Base-by-base conservation (phyloP, 2,329 filamentous ascomycete genomes). In the Zymoseptoria passerinii region DNA sequence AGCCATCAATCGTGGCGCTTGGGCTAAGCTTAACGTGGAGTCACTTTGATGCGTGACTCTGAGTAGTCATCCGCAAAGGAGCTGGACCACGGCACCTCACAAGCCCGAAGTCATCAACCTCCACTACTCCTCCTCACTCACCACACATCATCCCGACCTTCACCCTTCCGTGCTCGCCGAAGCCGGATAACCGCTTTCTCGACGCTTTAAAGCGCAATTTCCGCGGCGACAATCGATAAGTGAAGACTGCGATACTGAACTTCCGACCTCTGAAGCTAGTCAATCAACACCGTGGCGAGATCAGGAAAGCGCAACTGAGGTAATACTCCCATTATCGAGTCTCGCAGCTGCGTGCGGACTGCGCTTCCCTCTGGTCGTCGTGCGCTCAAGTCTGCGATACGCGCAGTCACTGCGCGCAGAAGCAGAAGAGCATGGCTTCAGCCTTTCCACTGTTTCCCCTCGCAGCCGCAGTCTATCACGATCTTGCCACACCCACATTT, bases 401-500 rank as follows among this genome's bases (percentile, higher is more conserved):
- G 13, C 7, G 5, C 16, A 44, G n/a, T 50, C 23, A 27, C 19
- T 6, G 49, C 23, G 49, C 49, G 49, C 49, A 27, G 19, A 5
- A 10, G 49, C 19, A 20, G 9, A 27, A 13, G n/a, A 20, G 50
- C 23, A 28, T 29, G 50, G 13, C 9, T 28, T 52, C 50, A 28
- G 50, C 23, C 28, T 52, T 28, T 29, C 27, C 23, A 50, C 35
- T 52, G 40, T 27, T 49, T 52, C 48, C 19, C n/a, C 58, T 23
- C 23, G 50, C 29, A 29, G 18, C 56, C 35, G 35, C 35, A 16
- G 35, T 16, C 35, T 44, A 44, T n/a, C 35, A n/a, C 35, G 23
- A 23, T 23, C 23, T 2, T 23, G 50, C 27, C 10, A 50, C 13
- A 50, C 51, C 54, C 50, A 48, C 62, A 55, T 53, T 44, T 58